Evolutionary conservation across 305 asterid genomes (phyloP).

Genomic region (Ilex paraguariensis): DNA sequence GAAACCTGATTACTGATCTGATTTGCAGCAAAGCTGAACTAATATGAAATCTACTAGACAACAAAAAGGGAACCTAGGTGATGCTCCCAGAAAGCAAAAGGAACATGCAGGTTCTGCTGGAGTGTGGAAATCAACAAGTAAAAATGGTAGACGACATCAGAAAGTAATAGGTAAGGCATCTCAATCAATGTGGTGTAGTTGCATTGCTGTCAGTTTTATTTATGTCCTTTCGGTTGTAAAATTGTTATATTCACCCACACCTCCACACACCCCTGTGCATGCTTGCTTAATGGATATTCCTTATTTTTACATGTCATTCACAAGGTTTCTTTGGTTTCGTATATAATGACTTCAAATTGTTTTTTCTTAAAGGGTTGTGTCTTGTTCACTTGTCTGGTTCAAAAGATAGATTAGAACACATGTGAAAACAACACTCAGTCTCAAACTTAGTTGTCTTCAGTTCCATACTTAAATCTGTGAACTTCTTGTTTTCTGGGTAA

Average conservation of each 20-base stretch:
- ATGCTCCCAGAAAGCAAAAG: slow-evolving; percentile 28
- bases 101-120: slow-evolving; percentile 18
- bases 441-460: background rate
- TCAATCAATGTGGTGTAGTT: background rate
- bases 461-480: background rate
- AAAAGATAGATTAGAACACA: background rate
- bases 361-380: background rate
- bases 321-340: background rate
- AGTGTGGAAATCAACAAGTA: slow-evolving; percentile 36
- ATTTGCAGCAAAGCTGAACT: background rate
- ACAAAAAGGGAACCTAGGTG: slow-evolving; percentile 39
- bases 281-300: background rate
- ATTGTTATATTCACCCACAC: background rate
- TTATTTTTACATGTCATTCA: background rate
- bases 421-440: background rate
- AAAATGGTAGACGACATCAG: slow-evolving; percentile 23
- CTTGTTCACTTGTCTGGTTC: background rate
- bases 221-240: background rate
- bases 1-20: background rate
- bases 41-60: slow-evolving; percentile 35
- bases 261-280: background rate
- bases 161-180: slow-evolving; percentile 43
- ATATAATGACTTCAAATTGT: background rate
- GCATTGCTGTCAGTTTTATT: slow-evolving; percentile 2
- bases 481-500: slow-evolving; percentile 15